Base-by-base conservation (phyloP, 2,329 filamentous ascomycete genomes). In the Lachnellula suecica region DNA sequence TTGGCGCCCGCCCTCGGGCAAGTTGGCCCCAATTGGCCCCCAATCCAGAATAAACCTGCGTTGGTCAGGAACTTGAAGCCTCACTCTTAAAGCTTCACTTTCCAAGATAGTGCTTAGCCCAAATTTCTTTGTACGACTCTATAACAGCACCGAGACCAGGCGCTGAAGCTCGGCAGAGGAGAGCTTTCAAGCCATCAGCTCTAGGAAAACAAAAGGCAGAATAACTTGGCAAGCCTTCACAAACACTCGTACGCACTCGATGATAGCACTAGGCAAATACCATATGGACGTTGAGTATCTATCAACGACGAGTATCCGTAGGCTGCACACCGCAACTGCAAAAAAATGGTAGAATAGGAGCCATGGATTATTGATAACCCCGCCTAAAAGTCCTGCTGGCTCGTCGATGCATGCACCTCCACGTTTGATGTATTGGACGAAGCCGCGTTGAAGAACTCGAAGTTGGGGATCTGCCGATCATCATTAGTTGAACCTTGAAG, bases 291-390 rank as follows among this genome's bases (percentile, higher is more conserved):
- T n/a, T 8, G 20, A 19, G 23, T 22, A 46, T 29, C 44, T 22
- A 6, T 46, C 44, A 22, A 13, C 9, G 19, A 46, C 24, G 4
- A 23, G 37, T 3, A 46, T 17, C 20, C 19, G 20, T 2, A 46
- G 23, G 13, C 44, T 46, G 27, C 20, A 46, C 19, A 46, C 11
- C 4, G 44, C 44, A n/a, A 46, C 31, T 11, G 17, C 8, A n/a
- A 31, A 24, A 13, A 46, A 46, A 24, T 46, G 44, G 29, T 46
- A 46, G 31, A 46, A 46, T 4, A 46, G 44, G 4, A 46, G 44
- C 44, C 27, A 34, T 9, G 44, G 44, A 37, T 31, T 46, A n/a
- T 37, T 20, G 13, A 46, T 23, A 9, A 46, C 44, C 11, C 44
- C 44, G 8, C 44, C 44, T 17, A 46, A 19, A 13, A 46, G 29